Percentiles rank a stretch among this genome's conserved stretches.
Conservation (phyloP, 1,284 basidiomycete genomes). For the Chiua sp. region DNA sequence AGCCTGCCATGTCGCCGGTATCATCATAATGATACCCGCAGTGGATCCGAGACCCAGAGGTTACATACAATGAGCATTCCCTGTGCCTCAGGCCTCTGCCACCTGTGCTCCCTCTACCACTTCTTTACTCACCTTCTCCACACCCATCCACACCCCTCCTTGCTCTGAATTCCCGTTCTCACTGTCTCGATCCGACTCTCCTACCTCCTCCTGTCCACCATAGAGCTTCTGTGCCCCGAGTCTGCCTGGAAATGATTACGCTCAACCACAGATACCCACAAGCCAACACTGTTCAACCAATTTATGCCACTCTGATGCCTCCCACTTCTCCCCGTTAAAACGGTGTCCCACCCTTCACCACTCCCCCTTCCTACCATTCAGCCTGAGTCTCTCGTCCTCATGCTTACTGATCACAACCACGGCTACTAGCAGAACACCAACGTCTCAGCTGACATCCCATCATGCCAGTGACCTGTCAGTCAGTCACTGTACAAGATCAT, state of each 20-base stretch:
- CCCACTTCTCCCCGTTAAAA: constrained; percentile 32
- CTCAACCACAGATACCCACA: constrained; percentile 25
- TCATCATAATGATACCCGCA: constrained; percentile 9
- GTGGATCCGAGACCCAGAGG: too few relatives aligned
- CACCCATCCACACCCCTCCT: constrained; percentile 54
- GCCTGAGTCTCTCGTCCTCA: constrained; percentile 72
- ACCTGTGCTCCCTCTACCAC: constrained; percentile 51
- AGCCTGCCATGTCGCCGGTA: too few relatives aligned
- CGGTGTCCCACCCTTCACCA: constrained; percentile 60
- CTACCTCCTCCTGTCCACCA: constrained; percentile 45
- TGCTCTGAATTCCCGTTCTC: constrained; percentile 74
- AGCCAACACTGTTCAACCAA: constrained; percentile 22
- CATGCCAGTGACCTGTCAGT: too few relatives aligned
- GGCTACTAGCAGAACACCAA: constrained; percentile 37
- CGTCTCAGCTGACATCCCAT: constrained; percentile 44
- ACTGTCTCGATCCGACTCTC: constrained; percentile 62
- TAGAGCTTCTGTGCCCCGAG: constrained; percentile 23
- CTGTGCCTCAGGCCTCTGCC: constrained; percentile 37
- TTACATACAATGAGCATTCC: too few relatives aligned
- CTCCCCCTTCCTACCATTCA: constrained; percentile 66
- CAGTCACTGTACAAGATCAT: constrained; percentile 68
- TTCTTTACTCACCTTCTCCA: constrained; percentile 33
- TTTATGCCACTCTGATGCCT: constrained; percentile 31
- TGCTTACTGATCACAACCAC: constrained; percentile 75
- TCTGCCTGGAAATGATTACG: constrained; percentile 16